phyloP scores from a whole-genome alignment of 1,139 yeast genomes.

The Pichia sp. region DNA sequence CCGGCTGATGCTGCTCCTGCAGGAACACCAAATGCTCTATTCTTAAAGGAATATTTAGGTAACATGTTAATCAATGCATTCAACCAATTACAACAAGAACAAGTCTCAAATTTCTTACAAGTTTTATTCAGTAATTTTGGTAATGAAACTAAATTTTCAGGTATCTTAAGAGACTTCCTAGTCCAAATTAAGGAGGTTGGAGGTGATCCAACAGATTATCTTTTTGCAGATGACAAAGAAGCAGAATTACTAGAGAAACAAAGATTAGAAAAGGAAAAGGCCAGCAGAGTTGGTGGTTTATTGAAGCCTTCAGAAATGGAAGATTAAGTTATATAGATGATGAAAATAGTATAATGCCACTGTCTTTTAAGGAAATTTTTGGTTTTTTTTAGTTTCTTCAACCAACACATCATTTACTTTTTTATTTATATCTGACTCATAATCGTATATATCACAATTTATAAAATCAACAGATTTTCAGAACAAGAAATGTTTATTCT shows the following conservation, averaged over 20 bases:
- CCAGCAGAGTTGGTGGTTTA: conserved; percentile 85
- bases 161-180: conserved; percentile 87
- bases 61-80: conserved; percentile 79
- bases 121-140: conserved; percentile 69
- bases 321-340: conserved; percentile 30
- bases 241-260: conserved; percentile 63
- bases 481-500: too few relatives aligned
- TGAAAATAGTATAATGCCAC: too few relatives aligned
- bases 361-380: too few relatives aligned
- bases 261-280: conserved; percentile 68
- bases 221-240: conserved; percentile 92
- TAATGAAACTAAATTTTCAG: conserved; percentile 71
- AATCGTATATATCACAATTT: neutral
- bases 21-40: conserved; percentile 77
- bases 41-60: conserved; percentile 73
- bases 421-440: too few relatives aligned
- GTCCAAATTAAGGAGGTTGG: conserved; percentile 95
- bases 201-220: conserved; percentile 87
- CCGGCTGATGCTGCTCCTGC: conserved; percentile 61
- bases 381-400: too few relatives aligned
- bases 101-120: conserved; percentile 70
- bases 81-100: conserved; percentile 81
- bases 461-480: neutral
- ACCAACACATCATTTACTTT: too few relatives aligned
- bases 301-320: conserved; percentile 96